phyloP scores from a whole-genome alignment of 371 early-diverging fungal species.

The Mortierella sp. region DNA sequence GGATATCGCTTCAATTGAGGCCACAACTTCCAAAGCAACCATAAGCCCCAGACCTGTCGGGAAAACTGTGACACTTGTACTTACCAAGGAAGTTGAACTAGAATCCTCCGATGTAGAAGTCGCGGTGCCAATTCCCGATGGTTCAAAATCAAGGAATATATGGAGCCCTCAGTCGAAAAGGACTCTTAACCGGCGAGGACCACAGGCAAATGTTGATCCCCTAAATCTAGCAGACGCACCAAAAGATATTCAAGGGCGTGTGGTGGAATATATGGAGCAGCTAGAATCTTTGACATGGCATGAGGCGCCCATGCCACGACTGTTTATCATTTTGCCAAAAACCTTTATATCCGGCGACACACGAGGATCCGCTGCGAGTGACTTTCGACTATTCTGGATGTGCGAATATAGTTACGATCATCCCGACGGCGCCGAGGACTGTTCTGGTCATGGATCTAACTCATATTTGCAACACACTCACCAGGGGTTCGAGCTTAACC shows the following conservation, averaged over 20 bases:
- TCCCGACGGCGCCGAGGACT: conserved; percentile 8
- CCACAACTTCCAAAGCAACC: no score
- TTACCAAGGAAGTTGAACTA: no score
- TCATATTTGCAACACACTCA: neutral
- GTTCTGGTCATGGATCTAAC: conserved; percentile 2
- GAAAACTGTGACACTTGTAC: no score
- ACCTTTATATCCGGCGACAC: neutral
- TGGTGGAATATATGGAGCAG: conserved; percentile 7
- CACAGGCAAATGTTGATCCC: no score
- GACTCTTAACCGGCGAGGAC: no score
- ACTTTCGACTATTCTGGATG: conserved; percentile 32
- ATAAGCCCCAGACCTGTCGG: no score
- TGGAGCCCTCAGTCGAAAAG: no score
- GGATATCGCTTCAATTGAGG: no score
- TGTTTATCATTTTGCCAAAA: conserved; percentile 25
- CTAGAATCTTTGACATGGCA: conserved; percentile 3
- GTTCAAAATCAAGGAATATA: no score
- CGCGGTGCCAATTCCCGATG: no score
- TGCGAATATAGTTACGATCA: conserved; percentile 31
- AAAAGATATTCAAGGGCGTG: neutral
- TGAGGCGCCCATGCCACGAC: conserved; percentile 27
- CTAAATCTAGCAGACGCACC: neutral
- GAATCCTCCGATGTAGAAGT: no score
- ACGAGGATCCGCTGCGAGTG: neutral
- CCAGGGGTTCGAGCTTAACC: conserved; percentile 25